A percentile compares a stretch with the other conserved stretches of the same genome.
These are phyloP conservation scores for Eimeria tenella DNA, from an alignment of 169 alveolate genomes.

Conservation along the genomic window DNA sequence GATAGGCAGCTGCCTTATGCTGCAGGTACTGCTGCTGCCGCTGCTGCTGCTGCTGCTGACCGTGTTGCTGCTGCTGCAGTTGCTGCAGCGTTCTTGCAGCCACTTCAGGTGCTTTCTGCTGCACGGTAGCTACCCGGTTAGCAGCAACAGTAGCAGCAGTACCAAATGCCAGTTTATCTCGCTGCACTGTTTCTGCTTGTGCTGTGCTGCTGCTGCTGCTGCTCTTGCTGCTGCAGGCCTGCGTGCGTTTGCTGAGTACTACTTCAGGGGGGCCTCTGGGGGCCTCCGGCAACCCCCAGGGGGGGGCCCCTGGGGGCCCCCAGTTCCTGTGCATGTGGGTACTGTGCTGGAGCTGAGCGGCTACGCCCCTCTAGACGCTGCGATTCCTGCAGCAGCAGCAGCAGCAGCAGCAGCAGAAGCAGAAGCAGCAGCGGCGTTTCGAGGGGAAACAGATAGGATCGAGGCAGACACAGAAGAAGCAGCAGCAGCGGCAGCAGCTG, in stretches of 20 bases:
- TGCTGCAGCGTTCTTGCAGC: background rate
- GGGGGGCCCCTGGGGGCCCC: background rate
- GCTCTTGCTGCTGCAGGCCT: background rate
- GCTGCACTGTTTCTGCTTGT: too few species aligned
- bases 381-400: background rate
- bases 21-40: conserved; percentile 2
- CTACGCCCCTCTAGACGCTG: background rate
- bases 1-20: conserved; percentile 21
- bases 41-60: conserved; percentile 9
- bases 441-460: too few species aligned
- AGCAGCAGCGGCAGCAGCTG: background rate
- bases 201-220: background rate
- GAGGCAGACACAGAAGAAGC: background rate
- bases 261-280: background rate
- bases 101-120: background rate
- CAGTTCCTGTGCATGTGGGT: background rate
- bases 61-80: background rate
- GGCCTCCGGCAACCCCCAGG: background rate
- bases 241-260: conserved; percentile 9
- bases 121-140: background rate
- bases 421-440: background rate
- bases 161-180: too few species aligned
- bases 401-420: background rate
- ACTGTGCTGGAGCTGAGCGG: conserved; percentile 1
- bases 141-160: background rate